These are phyloP conservation scores for Salicornia ramosissima DNA, from an alignment of 148 eudicot species.

Conservation along the genomic window DNA sequence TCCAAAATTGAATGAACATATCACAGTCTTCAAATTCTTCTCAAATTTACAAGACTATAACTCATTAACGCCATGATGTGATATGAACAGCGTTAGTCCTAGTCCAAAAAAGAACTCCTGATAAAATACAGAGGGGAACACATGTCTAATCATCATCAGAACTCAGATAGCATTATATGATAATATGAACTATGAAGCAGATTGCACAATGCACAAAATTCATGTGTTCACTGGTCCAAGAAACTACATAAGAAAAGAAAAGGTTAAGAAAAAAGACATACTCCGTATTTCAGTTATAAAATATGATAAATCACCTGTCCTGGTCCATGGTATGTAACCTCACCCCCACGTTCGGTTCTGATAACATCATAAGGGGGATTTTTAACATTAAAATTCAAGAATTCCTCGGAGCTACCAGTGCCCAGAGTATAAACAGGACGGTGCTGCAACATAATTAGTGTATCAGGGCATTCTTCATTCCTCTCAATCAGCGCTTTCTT, in stretches of 20 bases:
- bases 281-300: background rate
- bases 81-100: background rate
- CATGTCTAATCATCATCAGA: background rate
- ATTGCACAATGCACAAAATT: no score
- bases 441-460: slow-evolving; percentile 75
- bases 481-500: slow-evolving; percentile 47
- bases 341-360: slow-evolving; percentile 93
- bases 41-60: no score
- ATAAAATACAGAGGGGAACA: background rate
- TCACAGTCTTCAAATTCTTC: no score
- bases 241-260: background rate
- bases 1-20: no score
- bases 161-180: background rate
- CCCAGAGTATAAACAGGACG: slow-evolving; percentile 91
- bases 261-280: background rate
- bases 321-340: slow-evolving; percentile 98
- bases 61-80: background rate
- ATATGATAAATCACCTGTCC: slow-evolving; percentile 60
- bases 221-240: background rate
- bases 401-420: slow-evolving; percentile 68
- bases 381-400: slow-evolving; percentile 56
- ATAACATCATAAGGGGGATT: slow-evolving; percentile 58
- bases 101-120: background rate
- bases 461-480: slow-evolving; percentile 53
- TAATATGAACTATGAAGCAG: no score